These are phyloP conservation scores for Boletus tylopilopsis DNA, from an alignment of 768 basidiomycete species.

Conservation along the genomic window DNA sequence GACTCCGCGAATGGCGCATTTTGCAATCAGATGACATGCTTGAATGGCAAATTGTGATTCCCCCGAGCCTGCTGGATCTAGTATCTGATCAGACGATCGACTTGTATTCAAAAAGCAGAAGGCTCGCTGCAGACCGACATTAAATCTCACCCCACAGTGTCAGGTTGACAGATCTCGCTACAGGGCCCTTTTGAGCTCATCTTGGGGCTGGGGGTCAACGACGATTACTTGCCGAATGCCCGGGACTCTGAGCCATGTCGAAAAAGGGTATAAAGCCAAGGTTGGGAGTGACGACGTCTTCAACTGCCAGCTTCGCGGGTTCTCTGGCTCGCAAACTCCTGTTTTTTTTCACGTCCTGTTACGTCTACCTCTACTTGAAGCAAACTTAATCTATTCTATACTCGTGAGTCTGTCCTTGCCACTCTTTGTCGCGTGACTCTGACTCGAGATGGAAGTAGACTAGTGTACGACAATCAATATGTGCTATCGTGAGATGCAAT, in stretches of 20 bases:
- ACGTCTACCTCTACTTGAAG: slow-evolving; percentile 1
- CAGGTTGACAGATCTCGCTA: slow-evolving; percentile 3
- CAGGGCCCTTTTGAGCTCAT: background rate
- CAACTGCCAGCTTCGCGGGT: background rate
- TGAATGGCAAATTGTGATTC: background rate
- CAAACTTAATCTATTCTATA: slow-evolving; percentile 23
- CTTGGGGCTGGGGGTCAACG: background rate
- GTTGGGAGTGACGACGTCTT: background rate
- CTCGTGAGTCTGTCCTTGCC: slow-evolving; percentile 10
- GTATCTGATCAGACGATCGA: slow-evolving; percentile 5
- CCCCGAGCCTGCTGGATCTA: background rate
- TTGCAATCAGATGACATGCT: background rate
- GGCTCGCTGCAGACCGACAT: background rate
- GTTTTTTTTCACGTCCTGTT: background rate
- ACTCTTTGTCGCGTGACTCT: slow-evolving; percentile 5
- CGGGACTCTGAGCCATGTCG: background rate
- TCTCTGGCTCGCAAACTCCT: background rate
- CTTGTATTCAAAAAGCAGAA: background rate
- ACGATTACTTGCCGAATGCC: background rate
- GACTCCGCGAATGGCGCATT: slow-evolving; percentile 3
- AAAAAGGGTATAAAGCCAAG: slow-evolving; percentile 1
- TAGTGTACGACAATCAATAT: slow-evolving; percentile 23
- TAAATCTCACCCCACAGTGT: slow-evolving; percentile 2
- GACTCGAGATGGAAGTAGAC: slow-evolving; percentile 8
- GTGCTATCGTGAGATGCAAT: slow-evolving; percentile 43